Evolutionary conservation across 306 rosid genomes (phyloP), one percentile per base, ranked within the genome.

Genomic region (Bauhinia variegata): DNA sequence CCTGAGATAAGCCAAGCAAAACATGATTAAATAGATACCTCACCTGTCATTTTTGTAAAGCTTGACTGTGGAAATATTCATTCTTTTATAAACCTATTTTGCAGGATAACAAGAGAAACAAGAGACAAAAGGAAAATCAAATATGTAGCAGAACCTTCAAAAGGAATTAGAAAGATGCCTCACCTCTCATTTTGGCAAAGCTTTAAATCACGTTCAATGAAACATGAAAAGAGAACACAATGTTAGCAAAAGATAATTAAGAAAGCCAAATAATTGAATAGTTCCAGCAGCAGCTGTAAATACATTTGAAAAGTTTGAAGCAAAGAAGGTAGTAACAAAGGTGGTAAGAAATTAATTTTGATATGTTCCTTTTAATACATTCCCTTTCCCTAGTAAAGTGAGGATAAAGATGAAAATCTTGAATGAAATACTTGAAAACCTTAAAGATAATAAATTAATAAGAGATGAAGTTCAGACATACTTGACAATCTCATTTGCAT

Each of bases 181-280:
- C 81, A 93, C 99, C 99, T 85, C 96, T 88, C 83, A 65, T 36
- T 78, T 85, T 86, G 67, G 97, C 97, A 73, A 86, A 90, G 84
- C 99, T 93, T 83, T 82, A 81, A 46, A 69, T 69, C 68, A 69
- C 58, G 61, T 32, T 59, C 5, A 16, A 60, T 33, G 65, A 57
- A 73, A 53, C 67, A 78, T 76, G 80, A 70, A 78, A 83, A 75
- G 57, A 77, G 51, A 75, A 80, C 32, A 65, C 50, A 66, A n/a
- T 43, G 76, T 84, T 64, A 68, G 82, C 67, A 50, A 65, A 43
- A 52, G 51, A 28, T 51, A 61, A 80, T 54, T 49, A 67, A 77
- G 70, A 68, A 77, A 75, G 38, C 13, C 39, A 67, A 23, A 50
- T 7, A 33, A 33, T 41, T 17, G 47, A 65, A 51, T 43, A 51